Evolutionary conservation across 1,284 basidiomycete species (phyloP).

Genomic region (Puccinia coronata): DNA sequence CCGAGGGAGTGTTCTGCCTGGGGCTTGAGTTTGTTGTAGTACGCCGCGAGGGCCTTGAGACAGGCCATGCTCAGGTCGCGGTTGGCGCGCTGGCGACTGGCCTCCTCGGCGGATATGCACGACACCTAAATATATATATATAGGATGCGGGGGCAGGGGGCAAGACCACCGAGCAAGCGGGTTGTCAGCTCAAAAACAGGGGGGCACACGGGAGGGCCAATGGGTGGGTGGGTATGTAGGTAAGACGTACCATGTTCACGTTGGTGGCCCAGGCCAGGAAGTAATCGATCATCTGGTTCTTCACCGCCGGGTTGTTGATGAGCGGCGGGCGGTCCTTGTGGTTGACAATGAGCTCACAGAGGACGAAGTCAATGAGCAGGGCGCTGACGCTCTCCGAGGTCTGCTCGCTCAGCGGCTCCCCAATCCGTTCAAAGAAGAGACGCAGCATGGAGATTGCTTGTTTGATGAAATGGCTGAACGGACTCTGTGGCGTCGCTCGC

Average conservation of each 20-base stretch:
- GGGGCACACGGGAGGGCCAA: not conserved
- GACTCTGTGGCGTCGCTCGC: too few species aligned
- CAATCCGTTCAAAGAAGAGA: slow-evolving; percentile 72
- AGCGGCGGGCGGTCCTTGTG: slow-evolving; percentile 67
- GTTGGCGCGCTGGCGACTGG: too few species aligned
- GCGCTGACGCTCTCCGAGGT: slow-evolving; percentile 62
- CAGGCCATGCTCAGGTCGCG: slow-evolving; percentile 73
- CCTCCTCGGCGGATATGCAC: too few species aligned
- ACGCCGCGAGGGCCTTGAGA: slow-evolving; percentile 70
- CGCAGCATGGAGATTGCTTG: slow-evolving; percentile 73
- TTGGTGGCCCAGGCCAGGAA: slow-evolving; percentile 41
- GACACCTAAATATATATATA: slow-evolving; percentile 26
- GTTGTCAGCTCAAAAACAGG: too few species aligned
- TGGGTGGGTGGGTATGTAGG: not conserved
- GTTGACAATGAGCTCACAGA: not conserved
- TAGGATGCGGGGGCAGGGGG: not conserved
- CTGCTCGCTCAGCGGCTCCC: slow-evolving; percentile 65
- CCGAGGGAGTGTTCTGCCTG: slow-evolving; percentile 63
- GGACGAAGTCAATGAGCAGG: slow-evolving; percentile 31
- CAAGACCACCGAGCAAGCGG: not conserved
- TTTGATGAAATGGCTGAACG: too few species aligned
- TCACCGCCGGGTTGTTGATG: too few species aligned
- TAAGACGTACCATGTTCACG: slow-evolving; percentile 26
- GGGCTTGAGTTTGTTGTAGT: slow-evolving; percentile 76
- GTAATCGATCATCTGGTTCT: too few species aligned